These are phyloP conservation scores for Aspergillus ibericus DNA, from an alignment of 2,329 filamentous ascomycete species.

Conservation along the genomic window DNA sequence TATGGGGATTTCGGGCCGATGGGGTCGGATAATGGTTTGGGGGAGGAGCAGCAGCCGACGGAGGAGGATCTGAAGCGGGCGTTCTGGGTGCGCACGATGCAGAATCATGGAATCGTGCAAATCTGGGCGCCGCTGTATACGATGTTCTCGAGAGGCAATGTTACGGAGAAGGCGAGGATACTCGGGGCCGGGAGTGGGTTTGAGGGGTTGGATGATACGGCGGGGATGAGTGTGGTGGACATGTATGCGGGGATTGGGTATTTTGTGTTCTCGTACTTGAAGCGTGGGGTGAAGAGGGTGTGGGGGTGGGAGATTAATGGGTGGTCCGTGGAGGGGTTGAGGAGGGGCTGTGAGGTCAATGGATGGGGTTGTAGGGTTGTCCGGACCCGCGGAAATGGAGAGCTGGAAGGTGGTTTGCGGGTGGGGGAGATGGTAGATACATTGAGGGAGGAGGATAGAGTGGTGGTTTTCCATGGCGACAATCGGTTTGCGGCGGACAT, in stretches of 20 bases:
- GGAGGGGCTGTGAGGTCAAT: slow-evolving; percentile 70
- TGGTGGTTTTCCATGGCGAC: slow-evolving; percentile 69
- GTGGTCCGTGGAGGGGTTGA: slow-evolving; percentile 80
- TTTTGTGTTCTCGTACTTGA: slow-evolving; percentile 82
- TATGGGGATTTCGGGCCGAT: slow-evolving; percentile 71
- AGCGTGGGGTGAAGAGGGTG: slow-evolving; percentile 66
- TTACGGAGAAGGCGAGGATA: slow-evolving; percentile 82
- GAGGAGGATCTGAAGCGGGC: slow-evolving; percentile 62
- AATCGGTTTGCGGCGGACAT: slow-evolving; percentile 57
- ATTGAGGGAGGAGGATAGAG: slow-evolving; percentile 50
- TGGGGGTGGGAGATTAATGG: slow-evolving; percentile 90
- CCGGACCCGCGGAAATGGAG: slow-evolving; percentile 38
- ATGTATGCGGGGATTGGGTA: slow-evolving; percentile 93
- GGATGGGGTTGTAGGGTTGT: slow-evolving; percentile 64
- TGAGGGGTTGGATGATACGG: slow-evolving; percentile 31
- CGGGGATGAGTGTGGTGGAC: slow-evolving; percentile 59
- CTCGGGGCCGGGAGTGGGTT: slow-evolving; percentile 49
- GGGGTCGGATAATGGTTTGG: slow-evolving; percentile 1
- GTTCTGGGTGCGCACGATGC: slow-evolving; percentile 76
- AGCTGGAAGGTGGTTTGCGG: slow-evolving; percentile 9
- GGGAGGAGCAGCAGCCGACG: slow-evolving; percentile 31
- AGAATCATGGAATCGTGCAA: slow-evolving; percentile 76
- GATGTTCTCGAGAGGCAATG: slow-evolving; percentile 91
- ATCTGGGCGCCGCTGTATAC: slow-evolving; percentile 86
- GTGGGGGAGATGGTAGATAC: slow-evolving; percentile 34